Conservation (phyloP, 345 rosid species). For the Syzygium aromaticum region DNA sequence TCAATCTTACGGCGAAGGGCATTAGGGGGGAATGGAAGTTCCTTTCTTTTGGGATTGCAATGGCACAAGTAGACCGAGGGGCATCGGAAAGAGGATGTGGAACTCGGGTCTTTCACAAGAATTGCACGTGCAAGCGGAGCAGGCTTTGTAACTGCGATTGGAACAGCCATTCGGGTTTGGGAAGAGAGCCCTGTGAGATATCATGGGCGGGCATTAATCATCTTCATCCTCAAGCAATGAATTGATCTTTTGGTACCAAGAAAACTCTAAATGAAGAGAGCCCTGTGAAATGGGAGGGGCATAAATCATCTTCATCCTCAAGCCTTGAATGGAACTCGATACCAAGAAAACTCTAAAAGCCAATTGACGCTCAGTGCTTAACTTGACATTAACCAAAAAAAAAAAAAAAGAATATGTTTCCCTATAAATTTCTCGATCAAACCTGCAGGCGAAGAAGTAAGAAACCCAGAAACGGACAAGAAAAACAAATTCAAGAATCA, state of each 20-base stretch:
- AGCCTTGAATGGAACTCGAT: background rate
- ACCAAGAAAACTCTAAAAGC: background rate
- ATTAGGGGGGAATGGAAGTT: conserved; percentile 49
- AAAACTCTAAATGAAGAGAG: background rate
- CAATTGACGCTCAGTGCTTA: background rate
- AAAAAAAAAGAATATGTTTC: background rate
- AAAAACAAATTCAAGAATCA: background rate
- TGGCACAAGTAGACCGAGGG: background rate
- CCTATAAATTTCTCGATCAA: background rate
- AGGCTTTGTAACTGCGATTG: background rate
- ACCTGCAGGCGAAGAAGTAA: background rate
- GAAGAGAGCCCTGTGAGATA: background rate
- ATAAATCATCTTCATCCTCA: background rate
- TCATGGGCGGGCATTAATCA: background rate
- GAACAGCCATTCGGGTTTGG: background rate
- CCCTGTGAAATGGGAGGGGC: background rate
- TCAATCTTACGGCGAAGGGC: conserved; percentile 55
- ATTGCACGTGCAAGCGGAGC: background rate
- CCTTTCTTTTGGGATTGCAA: conserved; percentile 4
- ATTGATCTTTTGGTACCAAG: background rate
- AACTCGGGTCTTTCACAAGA: background rate
- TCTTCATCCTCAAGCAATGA: background rate
- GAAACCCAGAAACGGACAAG: background rate
- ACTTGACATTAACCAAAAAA: background rate
- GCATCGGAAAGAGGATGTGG: background rate